Evolutionary conservation across 129 eudicot species (phyloP), one percentile per base, ranked within the genome.

Genomic region (Scalesia atractyloides): DNA sequence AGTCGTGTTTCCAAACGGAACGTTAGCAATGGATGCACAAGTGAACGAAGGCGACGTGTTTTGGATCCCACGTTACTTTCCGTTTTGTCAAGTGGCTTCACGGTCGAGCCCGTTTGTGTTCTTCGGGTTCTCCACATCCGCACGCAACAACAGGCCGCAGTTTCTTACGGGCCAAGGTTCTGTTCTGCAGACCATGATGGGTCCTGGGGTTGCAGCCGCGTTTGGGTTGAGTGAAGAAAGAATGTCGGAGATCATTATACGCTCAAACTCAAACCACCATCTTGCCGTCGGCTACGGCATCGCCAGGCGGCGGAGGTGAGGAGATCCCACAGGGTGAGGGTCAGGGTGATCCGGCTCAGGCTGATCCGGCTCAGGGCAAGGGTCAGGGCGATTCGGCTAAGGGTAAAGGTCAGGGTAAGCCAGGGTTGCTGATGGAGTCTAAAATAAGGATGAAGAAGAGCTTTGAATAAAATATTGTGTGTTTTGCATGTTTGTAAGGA

Each of bases 21-120:
- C 84, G 1, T 75, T 83, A 53, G 98, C 97, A 0, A 82, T 90
- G 96, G 83, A 90, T 9, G 80, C 97, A 0, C 77, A 81, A 75
- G 97, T 94, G 73, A 73, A 20, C 2, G 88, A 86, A 68, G 97
- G 97, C 0, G 91, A 84, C n/a, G 98, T 90, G 24, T 94, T 94
- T 47, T 90, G 89, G 93, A 73, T 94, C 1, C 98, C 97, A 1
- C 81, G 89, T 2, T 90, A 87, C 85, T 94, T 90, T 69, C 89
- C 98, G 0, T 90, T 94, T 74, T 94, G 98, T 78, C 98, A 94
- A 48, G 86, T 94, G 54, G 92, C 98, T 15, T 94, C 98, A 7
- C 64, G 89, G 51, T 66, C 75, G 0, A 87, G 88, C 14, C 89
- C 96, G 9, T 84, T 94, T 9, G 93, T 86, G 91, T 94, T 94